These are phyloP conservation scores for Phylloporus sp. DNA, from an alignment of 768 basidiomycete genomes.

Conservation along the genomic window DNA sequence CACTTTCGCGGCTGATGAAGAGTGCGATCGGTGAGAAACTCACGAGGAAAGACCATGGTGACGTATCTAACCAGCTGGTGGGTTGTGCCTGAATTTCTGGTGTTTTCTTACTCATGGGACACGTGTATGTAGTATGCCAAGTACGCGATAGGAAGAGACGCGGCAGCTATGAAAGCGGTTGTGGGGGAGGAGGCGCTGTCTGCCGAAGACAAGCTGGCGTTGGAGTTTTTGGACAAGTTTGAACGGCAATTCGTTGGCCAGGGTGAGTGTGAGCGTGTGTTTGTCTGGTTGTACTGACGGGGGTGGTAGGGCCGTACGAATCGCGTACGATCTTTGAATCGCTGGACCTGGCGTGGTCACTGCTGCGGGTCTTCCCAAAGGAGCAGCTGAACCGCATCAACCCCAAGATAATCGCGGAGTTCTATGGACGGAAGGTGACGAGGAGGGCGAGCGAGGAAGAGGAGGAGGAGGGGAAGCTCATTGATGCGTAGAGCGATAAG, in stretches of 20 bases:
- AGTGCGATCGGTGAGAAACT: constrained; percentile 97
- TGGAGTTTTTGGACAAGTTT: constrained; percentile 98
- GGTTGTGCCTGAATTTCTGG: constrained; percentile 34
- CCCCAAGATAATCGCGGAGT: constrained; percentile 93
- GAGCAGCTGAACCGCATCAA: constrained; percentile 98
- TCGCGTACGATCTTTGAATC: constrained; percentile 96
- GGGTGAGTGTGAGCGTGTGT: constrained; percentile 47
- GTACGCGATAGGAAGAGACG: constrained; percentile 96
- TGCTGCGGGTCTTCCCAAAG: constrained; percentile 97
- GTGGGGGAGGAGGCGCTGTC: constrained; percentile 98
- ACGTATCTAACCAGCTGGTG: constrained; percentile 98
- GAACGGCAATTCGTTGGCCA: constrained; percentile 97
- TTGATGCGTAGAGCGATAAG: constrained; percentile 52
- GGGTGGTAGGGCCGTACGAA: constrained; percentile 79
- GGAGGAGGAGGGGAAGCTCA: constrained; percentile 42
- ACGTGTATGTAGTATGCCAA: constrained; percentile 80
- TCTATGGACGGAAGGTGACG: constrained; percentile 79
- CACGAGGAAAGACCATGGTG: constrained; percentile 97
- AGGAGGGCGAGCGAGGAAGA: constrained; percentile 56
- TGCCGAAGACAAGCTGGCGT: constrained; percentile 90
- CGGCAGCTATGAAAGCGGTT: constrained; percentile 98
- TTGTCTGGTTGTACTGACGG: too few species aligned
- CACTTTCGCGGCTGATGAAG: constrained; percentile 99
- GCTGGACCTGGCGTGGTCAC: constrained; percentile 93
- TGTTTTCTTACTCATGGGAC: constrained; percentile 10